phyloP scores from a whole-genome alignment of 345 rosid genomes.

The Populus tremula region DNA sequence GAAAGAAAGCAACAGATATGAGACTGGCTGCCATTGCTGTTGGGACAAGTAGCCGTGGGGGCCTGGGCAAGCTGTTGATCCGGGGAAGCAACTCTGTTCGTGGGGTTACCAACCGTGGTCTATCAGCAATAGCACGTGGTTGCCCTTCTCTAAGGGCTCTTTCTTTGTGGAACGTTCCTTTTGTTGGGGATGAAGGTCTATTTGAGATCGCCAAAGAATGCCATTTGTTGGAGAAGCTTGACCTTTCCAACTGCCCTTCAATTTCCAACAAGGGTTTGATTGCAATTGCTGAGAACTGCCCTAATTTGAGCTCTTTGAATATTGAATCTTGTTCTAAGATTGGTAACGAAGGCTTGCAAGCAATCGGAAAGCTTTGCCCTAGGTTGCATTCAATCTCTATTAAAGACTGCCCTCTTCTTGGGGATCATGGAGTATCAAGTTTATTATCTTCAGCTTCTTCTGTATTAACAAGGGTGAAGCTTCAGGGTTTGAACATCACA shows the following conservation, averaged over 20 bases:
- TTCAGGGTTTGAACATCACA: conserved; percentile 65
- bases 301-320: conserved; percentile 46
- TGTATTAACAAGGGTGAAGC: conserved; percentile 51
- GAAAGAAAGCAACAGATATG: conserved; percentile 69
- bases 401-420: conserved; percentile 67
- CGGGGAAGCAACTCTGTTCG: conserved; percentile 47
- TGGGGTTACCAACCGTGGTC: conserved; percentile 57
- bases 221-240: conserved; percentile 61
- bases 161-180: conserved; percentile 63
- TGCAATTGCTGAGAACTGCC: conserved; percentile 59
- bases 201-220: conserved; percentile 57
- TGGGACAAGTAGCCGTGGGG: conserved; percentile 61
- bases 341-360: conserved; percentile 63
- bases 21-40: conserved; percentile 69
- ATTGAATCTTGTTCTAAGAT: conserved; percentile 57
- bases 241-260: conserved; percentile 56
- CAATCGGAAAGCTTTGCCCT: conserved; percentile 56
- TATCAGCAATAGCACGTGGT: conserved; percentile 52
- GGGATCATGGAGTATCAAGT: conserved; percentile 67
- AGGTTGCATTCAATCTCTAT: conserved; percentile 50
- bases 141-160: conserved; percentile 64
- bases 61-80: conserved; percentile 64
- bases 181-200: conserved; percentile 58
- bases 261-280: conserved; percentile 58
- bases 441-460: conserved; percentile 49